Evolutionary conservation across 768 basidiomycete species (phyloP), one percentile per base, ranked within the genome.

Genomic region (Boletus rubroflammeus): DNA sequence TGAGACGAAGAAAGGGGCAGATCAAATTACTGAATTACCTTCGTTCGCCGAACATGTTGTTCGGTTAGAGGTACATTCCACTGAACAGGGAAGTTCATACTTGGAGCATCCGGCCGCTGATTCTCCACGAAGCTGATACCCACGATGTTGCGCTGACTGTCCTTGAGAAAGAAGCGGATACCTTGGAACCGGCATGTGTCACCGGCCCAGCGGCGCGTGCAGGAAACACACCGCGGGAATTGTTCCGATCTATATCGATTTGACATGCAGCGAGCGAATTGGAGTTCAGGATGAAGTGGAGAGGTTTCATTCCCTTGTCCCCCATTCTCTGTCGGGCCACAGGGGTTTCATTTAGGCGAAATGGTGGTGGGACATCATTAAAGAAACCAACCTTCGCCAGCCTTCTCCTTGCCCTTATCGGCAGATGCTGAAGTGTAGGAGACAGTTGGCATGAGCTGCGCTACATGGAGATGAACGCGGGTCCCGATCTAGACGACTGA

Each of bases 131-230:
- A 92, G 60, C 83, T 82, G 50, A 88, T 80, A 21, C 83, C 86
- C 42, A 82, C 76, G 44, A 89, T 80, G 40, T 79, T 78, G 56
- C 78, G 71, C 38, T 83, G 74, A 38, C 69, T 57, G 55, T 88
- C 82, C 57, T 86, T 83, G 62, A 88, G 74, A 70, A 92, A 86
- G 65, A 82, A 88, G 19, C 90, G 82, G 58, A 92, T 87, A n/a
- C 83, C 83, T 67, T 91, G 90, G 71, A 92, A 92, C 25, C 90
- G 84, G 65, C 90, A 92, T 3, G 88, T 90, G 66, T 92, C 90
- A 38, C 90, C 89, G 1, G 88, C 88, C 89, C 90, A 91, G 23
- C 90, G 85, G 39, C 90, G 84, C 32, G 86, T 90, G 68, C 90
- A 92, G 3, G 88, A 86, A 34, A 91, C 86, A 62, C 90, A 92